A percentile compares a stretch with the other conserved stretches of the same genome.
phyloP scores from a whole-genome alignment of 306 rosid species.

The Hippophae rhamnoides region DNA sequence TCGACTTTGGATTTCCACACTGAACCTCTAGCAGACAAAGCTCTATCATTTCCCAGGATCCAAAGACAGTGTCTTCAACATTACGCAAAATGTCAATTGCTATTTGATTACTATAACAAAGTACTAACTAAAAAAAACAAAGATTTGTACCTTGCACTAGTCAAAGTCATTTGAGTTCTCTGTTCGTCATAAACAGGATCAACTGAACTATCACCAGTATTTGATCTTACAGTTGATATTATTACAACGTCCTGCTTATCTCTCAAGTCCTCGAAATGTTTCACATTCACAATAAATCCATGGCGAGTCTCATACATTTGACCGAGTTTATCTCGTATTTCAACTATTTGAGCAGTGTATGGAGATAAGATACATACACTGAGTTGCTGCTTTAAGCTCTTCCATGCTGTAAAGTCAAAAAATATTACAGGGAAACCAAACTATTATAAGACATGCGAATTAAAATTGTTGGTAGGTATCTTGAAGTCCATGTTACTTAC shows the following conservation, averaged over 20 bases:
- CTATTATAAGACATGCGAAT: too few relatives aligned
- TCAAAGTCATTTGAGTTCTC: not conserved
- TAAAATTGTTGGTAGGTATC: too few relatives aligned
- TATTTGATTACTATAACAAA: not conserved
- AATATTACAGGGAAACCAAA: too few relatives aligned
- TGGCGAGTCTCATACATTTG: not conserved
- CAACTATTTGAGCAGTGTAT: constrained; percentile 12
- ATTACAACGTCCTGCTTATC: constrained; percentile 7
- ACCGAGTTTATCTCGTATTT: constrained; percentile 10
- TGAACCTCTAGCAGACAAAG: not conserved
- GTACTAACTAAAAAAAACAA: not conserved
- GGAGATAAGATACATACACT: constrained; percentile 7
- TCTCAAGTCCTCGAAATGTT: not conserved
- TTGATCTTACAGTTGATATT: constrained; percentile 7
- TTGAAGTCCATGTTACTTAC: too few relatives aligned
- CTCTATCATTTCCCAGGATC: constrained; percentile 12
- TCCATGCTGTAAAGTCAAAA: not conserved
- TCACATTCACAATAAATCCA: constrained; percentile 3
- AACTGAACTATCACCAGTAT: not conserved
- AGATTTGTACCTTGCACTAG: constrained; percentile 7
- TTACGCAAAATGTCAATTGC: not conserved
- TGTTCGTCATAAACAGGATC: not conserved
- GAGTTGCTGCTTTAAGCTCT: not conserved
- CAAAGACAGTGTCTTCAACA: constrained; percentile 11
- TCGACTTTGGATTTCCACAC: not conserved